Base-by-base conservation (phyloP, 768 basidiomycete species). In the Sistotremastrum niveocremeum region DNA sequence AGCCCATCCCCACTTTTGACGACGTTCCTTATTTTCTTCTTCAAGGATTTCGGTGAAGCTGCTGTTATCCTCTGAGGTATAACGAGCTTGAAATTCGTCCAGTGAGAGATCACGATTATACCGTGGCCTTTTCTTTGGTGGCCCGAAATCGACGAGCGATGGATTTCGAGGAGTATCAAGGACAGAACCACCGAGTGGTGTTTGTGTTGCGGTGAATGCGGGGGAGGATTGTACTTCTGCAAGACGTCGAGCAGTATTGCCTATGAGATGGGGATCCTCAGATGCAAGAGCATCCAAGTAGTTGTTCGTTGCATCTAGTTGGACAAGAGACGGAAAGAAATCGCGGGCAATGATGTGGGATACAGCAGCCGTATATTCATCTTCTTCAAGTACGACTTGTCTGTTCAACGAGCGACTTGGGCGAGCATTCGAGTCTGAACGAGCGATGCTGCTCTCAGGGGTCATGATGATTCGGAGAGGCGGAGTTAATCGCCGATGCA, bases 21-120 rank as follows among this genome's bases (percentile, higher is more conserved):
- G 79, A 49, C 90, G 72, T 54, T 73, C 71, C 60, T 70, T 66
- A 58, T 99, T 98, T 69, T 97, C 94, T 46, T 83, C 79, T 48
- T 90, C 79, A 46, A 99, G 65, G 49, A 98, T 93, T 51, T 87
- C 72, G 6, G 90, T 88, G 60, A 99, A 98, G 49, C 91, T 95
- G 4, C 93, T 79, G 61, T 99, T 99, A 63, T 99, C 95, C 58
- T 97, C 91, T 0, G 91, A 95, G 2, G 95, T 98, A 60, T 88
- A 95, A 38, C 74, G 74, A 0, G 87, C 77, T 60, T 98, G 95
- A 60, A 97, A 99, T 10, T 67, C 66, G 60, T 97, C 90, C 11
- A 97, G 72, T 46, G 74, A 79, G 57, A 89, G 64, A 49, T 68
- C 59, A 3, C 67, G 65, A 53, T 86, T 73, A 54, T 74, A 79